Conservation (phyloP, 2,329 filamentous ascomycete species). For the Elsinoe perseae region DNA sequence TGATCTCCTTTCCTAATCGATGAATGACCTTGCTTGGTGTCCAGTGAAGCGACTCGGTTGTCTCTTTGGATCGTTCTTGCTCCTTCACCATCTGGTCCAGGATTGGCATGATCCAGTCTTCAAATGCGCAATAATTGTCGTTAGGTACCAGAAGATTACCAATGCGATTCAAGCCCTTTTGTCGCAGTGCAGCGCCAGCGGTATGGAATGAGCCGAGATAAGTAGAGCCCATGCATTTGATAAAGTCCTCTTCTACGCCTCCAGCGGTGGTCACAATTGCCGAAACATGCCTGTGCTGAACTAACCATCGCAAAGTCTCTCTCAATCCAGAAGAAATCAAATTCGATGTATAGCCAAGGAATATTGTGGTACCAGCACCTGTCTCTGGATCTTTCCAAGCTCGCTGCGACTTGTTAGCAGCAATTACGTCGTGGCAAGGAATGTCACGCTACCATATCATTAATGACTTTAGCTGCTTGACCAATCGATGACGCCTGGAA, state of each 20-base stretch:
- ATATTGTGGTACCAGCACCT: constrained; percentile 77
- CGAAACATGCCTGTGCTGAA: constrained; percentile 85
- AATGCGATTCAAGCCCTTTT: constrained; percentile 86
- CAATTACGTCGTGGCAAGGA: neutral
- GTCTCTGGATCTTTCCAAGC: constrained; percentile 75
- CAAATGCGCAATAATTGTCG: constrained; percentile 93
- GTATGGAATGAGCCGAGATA: constrained; percentile 84
- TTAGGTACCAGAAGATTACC: constrained; percentile 95
- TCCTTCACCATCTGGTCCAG: constrained; percentile 90
- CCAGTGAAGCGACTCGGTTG: constrained; percentile 67
- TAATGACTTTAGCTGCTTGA: constrained; percentile 84
- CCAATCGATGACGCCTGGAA: constrained; percentile 75
- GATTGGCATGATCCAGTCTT: constrained; percentile 95
- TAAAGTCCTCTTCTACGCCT: constrained; percentile 93
- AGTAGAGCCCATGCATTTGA: constrained; percentile 92
- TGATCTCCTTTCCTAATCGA: constrained; percentile 85
- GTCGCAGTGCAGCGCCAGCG: constrained; percentile 66
- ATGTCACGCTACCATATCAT: constrained; percentile 68
- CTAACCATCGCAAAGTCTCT: constrained; percentile 84
- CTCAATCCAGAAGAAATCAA: constrained; percentile 92
- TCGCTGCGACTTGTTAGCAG: constrained; percentile 45
- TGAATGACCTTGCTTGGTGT: constrained; percentile 89
- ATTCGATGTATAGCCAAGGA: constrained; percentile 95
- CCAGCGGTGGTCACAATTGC: constrained; percentile 93
- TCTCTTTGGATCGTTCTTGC: constrained; percentile 66